Percentiles rank a stretch among this genome's conserved stretches.
Conservation (phyloP, 805 yeast genomes). For the Kluyveromyces wickerhamii region DNA sequence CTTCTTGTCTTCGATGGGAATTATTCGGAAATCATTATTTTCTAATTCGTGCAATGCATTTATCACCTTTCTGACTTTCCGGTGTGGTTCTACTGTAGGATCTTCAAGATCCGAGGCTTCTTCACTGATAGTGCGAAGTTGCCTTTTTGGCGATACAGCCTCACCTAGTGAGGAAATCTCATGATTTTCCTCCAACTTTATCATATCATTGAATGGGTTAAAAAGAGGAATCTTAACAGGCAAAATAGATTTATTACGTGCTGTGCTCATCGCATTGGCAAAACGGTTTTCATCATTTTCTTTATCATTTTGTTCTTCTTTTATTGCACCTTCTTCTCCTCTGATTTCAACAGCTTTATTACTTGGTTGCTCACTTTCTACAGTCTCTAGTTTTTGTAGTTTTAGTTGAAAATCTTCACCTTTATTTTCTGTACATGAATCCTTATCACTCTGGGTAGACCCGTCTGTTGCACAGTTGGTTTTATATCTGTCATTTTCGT, state of each 20-base stretch:
- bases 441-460: too few species aligned
- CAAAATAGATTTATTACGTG: background rate
- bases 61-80: slow-evolving; percentile 17
- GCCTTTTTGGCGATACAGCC: background rate
- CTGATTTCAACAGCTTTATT: too few species aligned
- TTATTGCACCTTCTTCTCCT: too few species aligned
- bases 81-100: slow-evolving; percentile 7
- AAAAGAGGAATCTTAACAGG: slow-evolving; percentile 1
- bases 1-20: slow-evolving; percentile 18
- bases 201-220: slow-evolving; percentile 1
- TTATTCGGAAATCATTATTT: slow-evolving; percentile 10
- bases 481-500: too few species aligned
- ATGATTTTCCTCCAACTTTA: background rate
- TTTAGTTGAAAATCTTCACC: too few species aligned
- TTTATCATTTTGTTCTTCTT: too few species aligned
- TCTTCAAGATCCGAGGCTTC: background rate
- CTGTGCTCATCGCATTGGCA: background rate
- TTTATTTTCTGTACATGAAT: too few species aligned
- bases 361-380: too few species aligned
- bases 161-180: background rate
- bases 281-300: background rate
- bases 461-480: too few species aligned
- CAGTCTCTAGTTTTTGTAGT: too few species aligned
- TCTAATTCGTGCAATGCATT: slow-evolving; percentile 13
- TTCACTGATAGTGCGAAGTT: background rate